Evolutionary conservation across 192 early-diverging fungal genomes (phyloP).

Genomic region (Obelidium mucronatum): DNA sequence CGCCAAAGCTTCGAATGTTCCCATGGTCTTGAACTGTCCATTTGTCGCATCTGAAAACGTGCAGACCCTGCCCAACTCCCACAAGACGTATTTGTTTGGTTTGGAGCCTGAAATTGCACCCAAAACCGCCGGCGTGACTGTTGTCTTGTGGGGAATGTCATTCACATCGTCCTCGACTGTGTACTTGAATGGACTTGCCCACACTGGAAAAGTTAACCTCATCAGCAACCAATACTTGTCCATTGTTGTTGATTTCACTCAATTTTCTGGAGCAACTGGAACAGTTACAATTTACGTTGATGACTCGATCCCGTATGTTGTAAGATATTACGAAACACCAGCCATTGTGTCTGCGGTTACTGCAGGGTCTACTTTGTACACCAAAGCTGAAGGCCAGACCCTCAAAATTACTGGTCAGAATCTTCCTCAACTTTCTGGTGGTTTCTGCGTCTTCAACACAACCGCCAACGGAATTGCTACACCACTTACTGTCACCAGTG

Average conservation of each 20-base stretch:
- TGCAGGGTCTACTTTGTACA: conserved; percentile 15
- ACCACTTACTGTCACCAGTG: conserved; percentile 16
- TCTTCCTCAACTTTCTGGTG: conserved; percentile 18
- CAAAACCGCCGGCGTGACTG: conserved; percentile 23
- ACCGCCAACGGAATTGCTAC: conserved; percentile 18
- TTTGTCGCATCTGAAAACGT: conserved; percentile 6
- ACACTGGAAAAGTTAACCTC: conserved; percentile 3
- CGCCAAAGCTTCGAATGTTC: neutral
- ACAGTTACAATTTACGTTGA: conserved; percentile 31
- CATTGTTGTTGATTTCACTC: conserved; percentile 30
- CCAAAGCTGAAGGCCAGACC: neutral
- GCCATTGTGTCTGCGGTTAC: conserved; percentile 1
- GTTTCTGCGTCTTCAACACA: conserved; percentile 37
- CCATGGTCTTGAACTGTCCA: conserved; percentile 32
- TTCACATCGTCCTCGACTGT: conserved; percentile 23
- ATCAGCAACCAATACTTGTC: conserved; percentile 17
- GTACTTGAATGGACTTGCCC: conserved; percentile 31
- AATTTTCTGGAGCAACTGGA: conserved; percentile 28
- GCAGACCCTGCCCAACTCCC: neutral
- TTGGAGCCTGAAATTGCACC: conserved; percentile 30
- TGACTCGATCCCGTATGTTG: conserved; percentile 32
- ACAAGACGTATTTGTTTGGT: conserved; percentile 23
- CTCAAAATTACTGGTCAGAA: conserved; percentile 15
- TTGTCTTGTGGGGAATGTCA: conserved; percentile 21
- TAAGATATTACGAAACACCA: conserved; percentile 30